Evolutionary conservation across 495 filamentous ascomycete species (phyloP).

Genomic region (Penicillium riverlandense): DNA sequence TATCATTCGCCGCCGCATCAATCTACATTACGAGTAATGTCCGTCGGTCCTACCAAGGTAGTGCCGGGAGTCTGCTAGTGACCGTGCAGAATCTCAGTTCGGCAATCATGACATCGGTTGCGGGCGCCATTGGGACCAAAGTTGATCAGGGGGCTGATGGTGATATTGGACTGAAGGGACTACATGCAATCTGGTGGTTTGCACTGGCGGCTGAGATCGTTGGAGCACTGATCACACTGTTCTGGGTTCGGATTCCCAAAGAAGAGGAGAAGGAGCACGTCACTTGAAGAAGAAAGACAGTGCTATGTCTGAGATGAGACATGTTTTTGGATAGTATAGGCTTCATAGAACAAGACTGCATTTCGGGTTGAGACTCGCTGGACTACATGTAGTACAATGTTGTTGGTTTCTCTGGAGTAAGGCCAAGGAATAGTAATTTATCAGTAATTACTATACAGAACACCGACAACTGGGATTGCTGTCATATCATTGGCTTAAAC

Average conservation of each 20-base stretch:
- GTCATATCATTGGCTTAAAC: no score
- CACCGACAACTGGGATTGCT: no score
- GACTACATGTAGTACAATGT: no score
- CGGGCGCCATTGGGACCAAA: conserved; percentile 36
- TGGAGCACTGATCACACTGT: conserved; percentile 30
- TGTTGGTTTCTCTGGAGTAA: no score
- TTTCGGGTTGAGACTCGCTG: no score
- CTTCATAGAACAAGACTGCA: no score
- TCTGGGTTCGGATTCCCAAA: conserved; percentile 39
- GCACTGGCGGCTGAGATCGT: conserved; percentile 26
- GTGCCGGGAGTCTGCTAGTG: conserved; percentile 26
- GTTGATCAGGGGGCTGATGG: conserved; percentile 28
- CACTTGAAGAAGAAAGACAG: conserved; percentile 3
- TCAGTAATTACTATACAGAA: no score
- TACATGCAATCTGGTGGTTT: conserved; percentile 45
- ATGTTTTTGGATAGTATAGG: no score
- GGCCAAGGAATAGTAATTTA: no score
- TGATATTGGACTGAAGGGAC: conserved; percentile 32
- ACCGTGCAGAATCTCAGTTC: conserved; percentile 28
- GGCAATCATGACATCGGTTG: conserved; percentile 38
- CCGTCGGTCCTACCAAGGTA: conserved; percentile 24
- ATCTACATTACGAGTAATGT: conserved; percentile 31
- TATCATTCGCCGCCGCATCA: conserved; percentile 25
- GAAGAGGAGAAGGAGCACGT: conserved; percentile 46
- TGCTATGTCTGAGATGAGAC: no score